Percentiles rank a stretch among this genome's conserved stretches.
Conservation (phyloP, 2,329 filamentous ascomycete genomes). For the Trichophyton benhamiae region DNA sequence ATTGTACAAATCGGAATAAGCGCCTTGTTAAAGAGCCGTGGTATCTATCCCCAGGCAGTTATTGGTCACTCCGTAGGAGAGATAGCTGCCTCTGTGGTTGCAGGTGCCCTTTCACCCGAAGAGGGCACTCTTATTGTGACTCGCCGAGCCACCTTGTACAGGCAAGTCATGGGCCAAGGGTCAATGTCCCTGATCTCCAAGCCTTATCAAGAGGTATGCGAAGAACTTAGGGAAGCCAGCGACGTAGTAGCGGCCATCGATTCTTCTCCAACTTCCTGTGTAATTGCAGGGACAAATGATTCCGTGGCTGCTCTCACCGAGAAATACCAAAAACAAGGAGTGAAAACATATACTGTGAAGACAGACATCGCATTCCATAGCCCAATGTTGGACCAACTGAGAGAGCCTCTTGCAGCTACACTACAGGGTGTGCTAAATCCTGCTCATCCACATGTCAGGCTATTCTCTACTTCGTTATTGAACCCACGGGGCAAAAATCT, state of each 20-base stretch:
- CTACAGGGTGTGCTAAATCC: not conserved
- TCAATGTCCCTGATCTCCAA: not conserved
- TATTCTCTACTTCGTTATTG: not conserved
- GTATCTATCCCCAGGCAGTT: slow-evolving; percentile 4
- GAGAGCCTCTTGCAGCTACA: not conserved
- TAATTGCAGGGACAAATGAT: not conserved
- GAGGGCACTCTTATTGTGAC: slow-evolving; percentile 9
- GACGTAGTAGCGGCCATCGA: not conserved
- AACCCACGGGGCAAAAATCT: not conserved
- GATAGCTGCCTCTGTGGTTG: slow-evolving; percentile 14
- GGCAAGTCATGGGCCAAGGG: not conserved
- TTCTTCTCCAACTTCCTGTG: not conserved
- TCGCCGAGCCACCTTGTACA: not conserved
- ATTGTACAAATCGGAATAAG: not conserved
- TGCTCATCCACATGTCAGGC: not conserved
- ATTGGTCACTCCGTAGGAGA: slow-evolving; percentile 15
- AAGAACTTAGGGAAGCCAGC: not conserved
- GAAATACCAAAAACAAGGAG: not conserved
- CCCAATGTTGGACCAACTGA: not conserved
- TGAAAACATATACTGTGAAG: not conserved
- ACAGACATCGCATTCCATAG: not conserved
- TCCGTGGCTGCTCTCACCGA: not conserved
- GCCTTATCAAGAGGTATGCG: not conserved
- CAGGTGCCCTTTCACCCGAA: slow-evolving; percentile 20
- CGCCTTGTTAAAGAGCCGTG: not conserved